phyloP scores from a whole-genome alignment of 805 yeast species.

The Saccharomycopsis fibuligera region DNA sequence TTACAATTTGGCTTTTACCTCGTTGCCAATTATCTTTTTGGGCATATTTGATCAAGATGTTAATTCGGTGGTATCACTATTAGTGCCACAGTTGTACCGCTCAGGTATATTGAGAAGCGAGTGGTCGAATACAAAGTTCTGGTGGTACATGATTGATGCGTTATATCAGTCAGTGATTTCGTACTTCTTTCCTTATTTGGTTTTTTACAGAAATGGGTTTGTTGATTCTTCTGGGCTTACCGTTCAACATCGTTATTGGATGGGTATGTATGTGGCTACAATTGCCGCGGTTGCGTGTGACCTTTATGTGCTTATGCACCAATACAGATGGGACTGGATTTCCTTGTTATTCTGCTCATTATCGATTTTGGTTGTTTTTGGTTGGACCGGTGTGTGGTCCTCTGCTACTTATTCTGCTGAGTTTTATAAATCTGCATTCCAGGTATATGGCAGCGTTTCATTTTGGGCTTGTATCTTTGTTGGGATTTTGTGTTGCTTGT shows the following conservation, averaged over 20 bases:
- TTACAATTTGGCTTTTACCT: slow-evolving; percentile 77
- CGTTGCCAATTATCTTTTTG: slow-evolving; percentile 70
- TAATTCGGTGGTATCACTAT: slow-evolving; percentile 55
- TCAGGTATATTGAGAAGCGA: slow-evolving; percentile 68
- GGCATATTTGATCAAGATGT: slow-evolving; percentile 83
- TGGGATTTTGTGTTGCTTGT: slow-evolving; percentile 56
- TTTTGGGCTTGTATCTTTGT: slow-evolving; percentile 61
- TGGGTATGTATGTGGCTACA: slow-evolving; percentile 62
- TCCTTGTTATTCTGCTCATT: slow-evolving; percentile 47
- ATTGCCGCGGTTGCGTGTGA: slow-evolving; percentile 67
- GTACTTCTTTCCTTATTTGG: slow-evolving; percentile 66
- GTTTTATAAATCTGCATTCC: slow-evolving; percentile 61
- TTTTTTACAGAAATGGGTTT: slow-evolving; percentile 38
- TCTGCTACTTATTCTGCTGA: slow-evolving; percentile 46
- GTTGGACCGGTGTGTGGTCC: slow-evolving; percentile 82
- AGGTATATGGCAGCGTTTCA: slow-evolving; percentile 56
- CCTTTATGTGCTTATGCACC: slow-evolving; percentile 56
- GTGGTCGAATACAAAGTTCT: slow-evolving; percentile 63
- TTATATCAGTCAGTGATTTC: slow-evolving; percentile 66
- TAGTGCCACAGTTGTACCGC: slow-evolving; percentile 70
- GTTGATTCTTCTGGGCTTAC: slow-evolving; percentile 49
- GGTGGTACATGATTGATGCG: slow-evolving; percentile 73
- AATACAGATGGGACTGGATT: slow-evolving; percentile 79
- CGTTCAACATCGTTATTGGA: slow-evolving; percentile 65
- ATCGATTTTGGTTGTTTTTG: slow-evolving; percentile 55